Evolutionary conservation across 208 protist genomes (phyloP).

Genomic region (Trypanosoma caninum): DNA sequence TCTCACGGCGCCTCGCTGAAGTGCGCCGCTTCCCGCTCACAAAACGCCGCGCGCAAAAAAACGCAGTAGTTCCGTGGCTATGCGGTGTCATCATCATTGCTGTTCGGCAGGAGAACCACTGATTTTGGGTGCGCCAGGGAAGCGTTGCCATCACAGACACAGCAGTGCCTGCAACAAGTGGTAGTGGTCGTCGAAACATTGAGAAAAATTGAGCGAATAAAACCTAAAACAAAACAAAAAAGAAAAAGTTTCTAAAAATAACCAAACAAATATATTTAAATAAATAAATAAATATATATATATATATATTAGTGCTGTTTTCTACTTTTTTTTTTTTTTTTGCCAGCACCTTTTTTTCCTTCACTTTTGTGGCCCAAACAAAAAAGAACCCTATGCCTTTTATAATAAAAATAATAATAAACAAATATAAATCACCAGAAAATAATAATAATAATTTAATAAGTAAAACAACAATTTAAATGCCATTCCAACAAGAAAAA

Average conservation of each 20-base stretch:
- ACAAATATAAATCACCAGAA: too few species aligned
- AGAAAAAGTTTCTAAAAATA: constrained; percentile 1
- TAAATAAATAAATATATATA: not conserved
- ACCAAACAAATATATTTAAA: not conserved
- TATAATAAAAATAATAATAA: too few species aligned
- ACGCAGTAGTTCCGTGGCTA: not conserved
- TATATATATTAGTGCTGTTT: too few species aligned
- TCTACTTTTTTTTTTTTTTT: too few species aligned
- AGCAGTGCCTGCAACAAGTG: not conserved
- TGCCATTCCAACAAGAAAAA: not conserved
- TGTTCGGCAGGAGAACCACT: too few species aligned
- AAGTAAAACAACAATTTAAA: too few species aligned
- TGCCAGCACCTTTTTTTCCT: too few species aligned
- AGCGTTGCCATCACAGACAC: not conserved
- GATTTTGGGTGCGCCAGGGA: not conserved
- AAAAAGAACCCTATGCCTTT: not conserved
- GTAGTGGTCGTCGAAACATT: constrained; percentile 11
- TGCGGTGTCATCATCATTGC: not conserved
- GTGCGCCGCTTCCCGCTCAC: constrained; percentile 4
- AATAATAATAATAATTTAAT: too few species aligned
- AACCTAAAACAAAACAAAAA: constrained; percentile 15
- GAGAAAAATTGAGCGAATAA: constrained; percentile 1
- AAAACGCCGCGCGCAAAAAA: constrained; percentile 10
- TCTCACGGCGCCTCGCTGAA: too few species aligned
- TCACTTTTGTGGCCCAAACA: too few species aligned